Conservation (phyloP, 2,329 filamentous ascomycete genomes). For the Cordyceps cateniannulata region DNA sequence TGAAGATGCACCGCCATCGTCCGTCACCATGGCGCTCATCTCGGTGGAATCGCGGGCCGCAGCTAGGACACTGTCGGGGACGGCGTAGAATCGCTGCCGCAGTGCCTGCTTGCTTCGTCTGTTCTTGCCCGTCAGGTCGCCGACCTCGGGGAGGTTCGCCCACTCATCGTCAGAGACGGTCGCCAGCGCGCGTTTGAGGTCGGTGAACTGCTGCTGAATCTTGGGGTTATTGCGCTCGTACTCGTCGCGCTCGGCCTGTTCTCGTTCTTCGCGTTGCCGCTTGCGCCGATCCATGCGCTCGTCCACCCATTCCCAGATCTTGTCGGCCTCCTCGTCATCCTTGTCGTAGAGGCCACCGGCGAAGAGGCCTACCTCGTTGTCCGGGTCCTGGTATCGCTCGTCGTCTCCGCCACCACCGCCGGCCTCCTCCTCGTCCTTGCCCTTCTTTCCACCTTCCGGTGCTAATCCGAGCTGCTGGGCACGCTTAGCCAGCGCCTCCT, state of each 20-base stretch:
- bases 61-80: slow-evolving; percentile 91
- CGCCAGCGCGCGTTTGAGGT: slow-evolving; percentile 83
- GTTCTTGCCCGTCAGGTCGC: slow-evolving; percentile 93
- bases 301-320: slow-evolving; percentile 92
- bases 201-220: slow-evolving; percentile 95
- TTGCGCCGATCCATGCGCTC: slow-evolving; percentile 94
- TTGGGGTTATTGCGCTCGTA: slow-evolving; percentile 98
- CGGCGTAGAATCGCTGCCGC: slow-evolving; percentile 85
- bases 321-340: slow-evolving; percentile 95
- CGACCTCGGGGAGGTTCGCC: slow-evolving; percentile 91
- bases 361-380: slow-evolving; percentile 94
- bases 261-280: slow-evolving; percentile 88
- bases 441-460: slow-evolving; percentile 59
- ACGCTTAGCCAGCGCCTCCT: slow-evolving; percentile 91
- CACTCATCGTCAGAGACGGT: slow-evolving; percentile 92
- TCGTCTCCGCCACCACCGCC: slow-evolving; percentile 65
- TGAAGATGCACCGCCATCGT: slow-evolving; percentile 54
- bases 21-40: slow-evolving; percentile 80
- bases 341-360: slow-evolving; percentile 94
- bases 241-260: slow-evolving; percentile 83
- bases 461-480: slow-evolving; percentile 73
- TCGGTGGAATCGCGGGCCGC: slow-evolving; percentile 75
- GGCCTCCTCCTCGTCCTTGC: slow-evolving; percentile 60
- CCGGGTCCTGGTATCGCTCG: slow-evolving; percentile 86
- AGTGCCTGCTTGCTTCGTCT: slow-evolving; percentile 76